Percentiles rank a stretch among this genome's conserved stretches.
phyloP scores from a whole-genome alignment of 768 basidiomycete species.

The Naematelia aurantialba region DNA sequence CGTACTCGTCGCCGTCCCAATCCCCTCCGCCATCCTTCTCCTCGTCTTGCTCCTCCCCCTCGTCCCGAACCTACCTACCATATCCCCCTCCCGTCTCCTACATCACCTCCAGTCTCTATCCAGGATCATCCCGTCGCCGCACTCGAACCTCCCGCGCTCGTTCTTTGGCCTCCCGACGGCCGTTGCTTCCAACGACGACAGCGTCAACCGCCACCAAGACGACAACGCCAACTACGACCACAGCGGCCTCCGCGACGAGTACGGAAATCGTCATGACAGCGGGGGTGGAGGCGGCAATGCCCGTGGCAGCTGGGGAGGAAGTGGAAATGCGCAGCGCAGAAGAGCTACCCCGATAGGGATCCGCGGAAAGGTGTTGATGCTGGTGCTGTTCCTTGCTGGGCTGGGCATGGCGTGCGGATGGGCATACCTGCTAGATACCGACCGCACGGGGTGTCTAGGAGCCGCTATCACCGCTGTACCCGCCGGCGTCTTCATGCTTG shows the following conservation, averaged over 20 bases:
- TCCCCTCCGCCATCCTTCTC: conserved; percentile 29
- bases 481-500: not conserved
- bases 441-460: not conserved
- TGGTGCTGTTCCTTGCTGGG: not conserved
- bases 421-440: conserved; percentile 5
- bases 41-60: conserved; percentile 24
- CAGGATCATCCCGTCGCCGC: conserved; percentile 34
- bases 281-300: too few relatives aligned
- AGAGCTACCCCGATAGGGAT: conserved; percentile 5
- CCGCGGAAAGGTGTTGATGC: conserved; percentile 14
- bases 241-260: too few relatives aligned
- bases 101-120: conserved; percentile 18
- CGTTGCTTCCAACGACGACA: too few relatives aligned
- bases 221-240: too few relatives aligned
- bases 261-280: too few relatives aligned
- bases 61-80: conserved; percentile 23
- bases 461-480: conserved; percentile 15
- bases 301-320: too few relatives aligned
- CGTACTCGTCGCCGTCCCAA: conserved; percentile 20
- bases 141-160: conserved; percentile 37
- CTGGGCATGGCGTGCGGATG: conserved; percentile 10
- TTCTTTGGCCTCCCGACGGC: conserved; percentile 46
- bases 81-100: conserved; percentile 14
- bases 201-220: too few relatives aligned
- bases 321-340: conserved; percentile 4